Evolutionary conservation across 257 asterid genomes (phyloP).

Genomic region (Solanum ahanhuiri): DNA sequence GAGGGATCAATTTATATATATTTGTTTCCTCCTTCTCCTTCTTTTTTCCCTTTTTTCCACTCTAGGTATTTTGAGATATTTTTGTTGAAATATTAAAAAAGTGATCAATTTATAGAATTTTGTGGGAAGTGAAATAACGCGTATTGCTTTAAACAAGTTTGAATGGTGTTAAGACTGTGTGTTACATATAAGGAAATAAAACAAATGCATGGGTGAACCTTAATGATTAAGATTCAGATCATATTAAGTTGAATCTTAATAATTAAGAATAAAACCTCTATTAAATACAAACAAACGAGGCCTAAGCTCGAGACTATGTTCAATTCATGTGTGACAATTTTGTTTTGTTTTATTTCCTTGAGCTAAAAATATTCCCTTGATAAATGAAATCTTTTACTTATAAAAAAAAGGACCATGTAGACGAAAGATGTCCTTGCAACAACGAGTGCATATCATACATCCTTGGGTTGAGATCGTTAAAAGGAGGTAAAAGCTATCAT

Average conservation of each 20-base stretch:
- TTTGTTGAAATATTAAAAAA: too few species aligned
- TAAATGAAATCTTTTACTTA: too few species aligned
- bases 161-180: background rate
- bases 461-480: background rate
- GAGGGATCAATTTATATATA: background rate
- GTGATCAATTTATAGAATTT: too few species aligned
- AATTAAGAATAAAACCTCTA: rapidly evolving
- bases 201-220: rapidly evolving
- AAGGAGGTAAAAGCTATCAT: background rate
- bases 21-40: background rate
- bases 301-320: background rate
- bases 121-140: background rate
- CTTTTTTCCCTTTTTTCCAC: background rate
- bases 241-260: too few species aligned
- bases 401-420: background rate
- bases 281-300: too few species aligned
- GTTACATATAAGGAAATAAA: background rate
- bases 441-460: too few species aligned
- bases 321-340: background rate
- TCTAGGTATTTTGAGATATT: background rate
- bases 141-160: background rate
- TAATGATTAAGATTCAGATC: background rate
- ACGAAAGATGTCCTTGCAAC: background rate
- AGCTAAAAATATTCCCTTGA: background rate
- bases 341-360: background rate